Base-by-base conservation (phyloP, 179 eudicot genomes). In the Monotropa hypopitys region DNA sequence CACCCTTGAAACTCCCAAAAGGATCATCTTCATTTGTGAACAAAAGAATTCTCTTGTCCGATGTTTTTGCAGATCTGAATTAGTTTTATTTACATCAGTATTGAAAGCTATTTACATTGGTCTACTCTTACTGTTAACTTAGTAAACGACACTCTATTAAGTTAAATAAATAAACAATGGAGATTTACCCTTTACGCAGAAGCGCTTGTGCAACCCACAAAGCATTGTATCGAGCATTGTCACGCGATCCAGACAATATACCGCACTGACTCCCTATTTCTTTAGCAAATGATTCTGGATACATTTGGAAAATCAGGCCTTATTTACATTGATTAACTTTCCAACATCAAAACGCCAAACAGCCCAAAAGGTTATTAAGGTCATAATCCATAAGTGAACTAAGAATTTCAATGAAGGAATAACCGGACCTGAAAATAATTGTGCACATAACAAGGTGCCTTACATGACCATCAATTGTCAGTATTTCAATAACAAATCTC, bases 21-120 rank as follows among this genome's bases (percentile, higher is more conserved):
- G 99, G 98, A 89, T 93, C 92, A 81, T 95, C 98, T 85, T 95
- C 99, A 84, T 95, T 93, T 40, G 99, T 91, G 70, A 95, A 83
- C 76, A 95, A 82, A 73, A 95, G 89, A 51, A 93, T 91, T 71
- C 97, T 82, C 80, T 95, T 95, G 80, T 89, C 95, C 33, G 90
- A 88, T 77, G 97, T 90, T 81, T 93, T 92, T 74, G 90, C 80
- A 79, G 99, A 95, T 84, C 98, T 94, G 86, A 53, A 77, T 73
- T 54, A 79, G 78, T 63, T 47, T n/a, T 35, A 72, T 42, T 12
- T 53, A 32, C 73, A 50, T 16, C 71, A 77, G 32, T 47, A 54
- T 26, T 11, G 53, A 35, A 62, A 23, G 49, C 42, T 18, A 68
- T 33, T 33, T 45, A 43, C 12, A 75, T 72, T 47, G 73, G 20